These are phyloP conservation scores for Fragaria nilgerrensis DNA, from an alignment of 306 rosid genomes.

Conservation along the genomic window DNA sequence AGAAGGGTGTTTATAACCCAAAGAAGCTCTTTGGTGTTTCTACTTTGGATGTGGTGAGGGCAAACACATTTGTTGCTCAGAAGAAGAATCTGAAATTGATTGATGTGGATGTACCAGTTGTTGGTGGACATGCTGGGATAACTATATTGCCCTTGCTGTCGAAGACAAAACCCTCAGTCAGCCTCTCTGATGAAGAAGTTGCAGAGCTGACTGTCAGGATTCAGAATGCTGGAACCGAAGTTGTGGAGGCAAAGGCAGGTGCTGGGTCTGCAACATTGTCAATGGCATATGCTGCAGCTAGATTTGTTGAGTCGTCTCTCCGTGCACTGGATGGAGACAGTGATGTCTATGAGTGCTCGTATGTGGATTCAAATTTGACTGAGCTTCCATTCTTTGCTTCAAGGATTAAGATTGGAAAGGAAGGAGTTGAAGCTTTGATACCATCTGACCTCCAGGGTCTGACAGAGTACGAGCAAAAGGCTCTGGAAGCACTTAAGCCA, in stretches of 20 bases:
- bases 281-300: slow-evolving; percentile 98
- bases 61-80: slow-evolving; percentile 96
- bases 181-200: slow-evolving; percentile 73
- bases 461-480: slow-evolving; percentile 87
- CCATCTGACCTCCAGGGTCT: slow-evolving; percentile 82
- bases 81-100: slow-evolving; percentile 85
- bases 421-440: slow-evolving; percentile 86
- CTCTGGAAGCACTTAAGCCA: slow-evolving; percentile 84
- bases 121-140: slow-evolving; percentile 96
- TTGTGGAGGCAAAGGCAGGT: slow-evolving; percentile 98
- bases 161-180: slow-evolving; percentile 71
- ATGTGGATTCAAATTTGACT: slow-evolving; percentile 76
- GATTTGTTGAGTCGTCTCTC: slow-evolving; percentile 94
- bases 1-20: slow-evolving; percentile 90
- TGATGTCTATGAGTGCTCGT: slow-evolving; percentile 88
- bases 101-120: slow-evolving; percentile 94
- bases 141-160: slow-evolving; percentile 90
- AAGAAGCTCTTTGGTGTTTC: slow-evolving; percentile 94
- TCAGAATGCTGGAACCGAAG: slow-evolving; percentile 98
- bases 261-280: slow-evolving; percentile 97
- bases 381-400: slow-evolving; percentile 97
- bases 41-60: slow-evolving; percentile 96
- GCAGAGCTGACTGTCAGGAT: slow-evolving; percentile 74
- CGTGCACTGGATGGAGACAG: slow-evolving; percentile 94
- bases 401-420: slow-evolving; percentile 82